Base-by-base conservation (phyloP, 2,329 filamentous ascomycete genomes). In the Pseudopyrenochaeta lycopersici region DNA sequence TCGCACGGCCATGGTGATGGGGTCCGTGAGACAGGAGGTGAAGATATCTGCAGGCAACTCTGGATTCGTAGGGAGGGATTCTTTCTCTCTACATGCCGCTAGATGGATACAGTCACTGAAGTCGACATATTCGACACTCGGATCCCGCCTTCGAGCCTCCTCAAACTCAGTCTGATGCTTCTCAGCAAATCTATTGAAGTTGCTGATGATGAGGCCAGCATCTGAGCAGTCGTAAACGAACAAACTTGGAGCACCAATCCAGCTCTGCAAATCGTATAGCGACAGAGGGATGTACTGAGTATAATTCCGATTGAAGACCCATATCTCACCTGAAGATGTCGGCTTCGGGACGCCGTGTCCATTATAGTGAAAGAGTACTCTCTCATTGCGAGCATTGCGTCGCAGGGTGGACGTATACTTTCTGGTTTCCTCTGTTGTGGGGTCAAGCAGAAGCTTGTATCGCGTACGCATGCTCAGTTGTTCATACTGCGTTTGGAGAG, bases 231-330 rank as follows among this genome's bases (percentile, higher is more conserved):
- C 95, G 84, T 96, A 99, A 30, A 99, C 95, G 71, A 96, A 99
- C 38, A 99, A 88, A 55, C 93, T 97, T 0, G 95, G 95, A 0
- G 93, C 94, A 58, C 94, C 92, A 7, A 99, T 86, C 95, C 95
- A 99, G 53, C 91, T 89, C 76, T 98, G 94, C 39, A 99, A 80
- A 72, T 99, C 95, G 69, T 96, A 97, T 7, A 99, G 81, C 1
- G 94, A 97, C 38, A 99, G 91, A 0, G 95, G 95, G 36, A 99
- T 99, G 73, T 99, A 99, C 77, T 99, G 95, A 0, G 95, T 99
- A 74, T 97, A 99, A 64, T 92, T 98, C 66, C 95, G 94, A 77
- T 99, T 99, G 76, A 99, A 99, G 4, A 98, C 96, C 95, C 95
- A 99, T 17, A 99, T 96, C 76, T 99, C 95, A 12, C 95, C 95